These are phyloP conservation scores for Raphanus sativus DNA, from an alignment of 345 rosid species.

Conservation along the genomic window DNA sequence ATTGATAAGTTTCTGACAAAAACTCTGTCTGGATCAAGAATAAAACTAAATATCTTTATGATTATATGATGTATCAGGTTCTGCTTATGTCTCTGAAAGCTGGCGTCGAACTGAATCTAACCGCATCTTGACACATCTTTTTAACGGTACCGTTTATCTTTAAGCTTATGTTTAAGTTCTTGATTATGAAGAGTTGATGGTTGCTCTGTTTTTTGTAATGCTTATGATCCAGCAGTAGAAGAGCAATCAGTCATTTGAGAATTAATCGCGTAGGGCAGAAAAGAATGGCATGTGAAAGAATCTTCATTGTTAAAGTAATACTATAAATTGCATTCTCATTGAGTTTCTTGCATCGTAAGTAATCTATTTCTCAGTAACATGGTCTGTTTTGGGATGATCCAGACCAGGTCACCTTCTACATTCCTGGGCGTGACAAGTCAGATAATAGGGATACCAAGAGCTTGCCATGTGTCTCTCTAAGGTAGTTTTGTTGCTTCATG, in stretches of 20 bases:
- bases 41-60: neutral
- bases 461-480: no score
- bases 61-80: neutral
- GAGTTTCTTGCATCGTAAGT: no score
- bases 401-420: neutral
- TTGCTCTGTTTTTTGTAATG: no score
- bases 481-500: no score
- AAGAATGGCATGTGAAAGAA: no score
- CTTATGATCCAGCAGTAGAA: no score
- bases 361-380: neutral
- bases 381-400: neutral
- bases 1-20: neutral
- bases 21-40: neutral
- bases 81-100: neutral
- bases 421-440: neutral
- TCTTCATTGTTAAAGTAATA: no score
- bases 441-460: no score
- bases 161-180: neutral
- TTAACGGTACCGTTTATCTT: no score
- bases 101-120: neutral
- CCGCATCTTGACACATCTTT: neutral
- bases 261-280: conserved; percentile 27
- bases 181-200: neutral
- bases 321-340: no score
- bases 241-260: neutral